Base-by-base conservation (phyloP, 345 rosid genomes). In the Salix viminalis region DNA sequence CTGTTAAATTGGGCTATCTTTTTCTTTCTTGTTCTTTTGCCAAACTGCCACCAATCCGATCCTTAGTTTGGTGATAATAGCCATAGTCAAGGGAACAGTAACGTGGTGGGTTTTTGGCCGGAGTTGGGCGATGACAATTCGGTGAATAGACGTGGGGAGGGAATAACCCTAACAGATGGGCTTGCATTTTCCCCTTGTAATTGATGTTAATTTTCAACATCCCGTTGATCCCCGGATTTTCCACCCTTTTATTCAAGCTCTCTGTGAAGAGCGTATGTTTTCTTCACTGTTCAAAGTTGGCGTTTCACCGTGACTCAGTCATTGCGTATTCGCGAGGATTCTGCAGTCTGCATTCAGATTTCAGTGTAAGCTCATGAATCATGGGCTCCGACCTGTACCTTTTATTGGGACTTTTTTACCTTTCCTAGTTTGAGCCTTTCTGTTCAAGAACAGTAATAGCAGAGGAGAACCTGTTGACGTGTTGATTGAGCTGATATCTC, bases 311-410 rank as follows among this genome's bases (percentile, higher is more conserved):
- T 60, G 13, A 54, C 28, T 26, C 42, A 13, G 15, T 8, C 62
- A 62, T 11, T 34, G 65, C 67, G 69, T 42, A 64, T 73, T 74
- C 14, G 15, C 32, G 28, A 48, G 39, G 24, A 56, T 10, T 61
- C 65, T 67, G 26, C 26, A 54, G 19, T 73, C 68, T 69, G 65
- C 67, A 44, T 54, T 74, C 36, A 4, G 36, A 34, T 34, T 34
- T 34, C 52, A 64, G 37, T 74, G 75, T 73, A 77, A 71, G 60
- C 37, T 79, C 42, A 34, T 76, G 70, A 48, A 73, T 60, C 60
- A 71, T 74, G 71, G 67, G 44, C 74, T 24, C 39, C 60, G 67
- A 14, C 10, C 69, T 77, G 28, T 77, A 67, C 14, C 36, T 67
- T 34, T 46, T 56, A 36, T 52, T 71, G 32, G 41, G 71, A 26